Conservation (phyloP, 192 early-diverging fungal species). For the Ramicandelaber brevisporus region DNA sequence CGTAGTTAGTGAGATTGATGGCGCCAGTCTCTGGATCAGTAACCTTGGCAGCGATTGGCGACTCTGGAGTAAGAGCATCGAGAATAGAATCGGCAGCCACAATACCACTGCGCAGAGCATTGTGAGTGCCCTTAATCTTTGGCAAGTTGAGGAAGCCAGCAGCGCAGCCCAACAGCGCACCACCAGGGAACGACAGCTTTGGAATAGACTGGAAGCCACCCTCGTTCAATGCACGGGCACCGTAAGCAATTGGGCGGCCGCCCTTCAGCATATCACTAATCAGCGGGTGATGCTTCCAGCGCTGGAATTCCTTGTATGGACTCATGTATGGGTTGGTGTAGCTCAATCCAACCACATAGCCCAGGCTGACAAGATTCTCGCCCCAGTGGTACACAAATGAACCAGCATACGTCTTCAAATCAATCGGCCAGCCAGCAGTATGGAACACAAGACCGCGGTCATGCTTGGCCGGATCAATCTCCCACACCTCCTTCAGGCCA, state of each 20-base stretch:
- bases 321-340: slow-evolving; percentile 85
- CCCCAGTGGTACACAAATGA: slow-evolving; percentile 92
- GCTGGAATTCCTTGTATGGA: slow-evolving; percentile 95
- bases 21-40: slow-evolving; percentile 15
- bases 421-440: slow-evolving; percentile 76
- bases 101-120: slow-evolving; percentile 97
- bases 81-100: slow-evolving; percentile 80
- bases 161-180: slow-evolving; percentile 81
- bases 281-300: slow-evolving; percentile 79
- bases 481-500: slow-evolving; percentile 97
- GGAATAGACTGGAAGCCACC: slow-evolving; percentile 91
- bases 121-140: slow-evolving; percentile 99
- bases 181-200: slow-evolving; percentile 81
- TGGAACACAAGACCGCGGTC: slow-evolving; percentile 61
- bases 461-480: slow-evolving; percentile 64
- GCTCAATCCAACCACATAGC: slow-evolving; percentile 77
- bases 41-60: background rate
- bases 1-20: slow-evolving; percentile 48
- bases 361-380: slow-evolving; percentile 61
- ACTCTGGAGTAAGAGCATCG: slow-evolving; percentile 22
- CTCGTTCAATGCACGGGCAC: slow-evolving; percentile 90
- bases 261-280: slow-evolving; percentile 65
- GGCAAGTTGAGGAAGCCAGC: slow-evolving; percentile 93
- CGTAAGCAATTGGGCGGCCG: slow-evolving; percentile 75
- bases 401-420: slow-evolving; percentile 79